Base-by-base conservation (phyloP, 148 eudicot species). In the Pharnaceum exiguum region DNA sequence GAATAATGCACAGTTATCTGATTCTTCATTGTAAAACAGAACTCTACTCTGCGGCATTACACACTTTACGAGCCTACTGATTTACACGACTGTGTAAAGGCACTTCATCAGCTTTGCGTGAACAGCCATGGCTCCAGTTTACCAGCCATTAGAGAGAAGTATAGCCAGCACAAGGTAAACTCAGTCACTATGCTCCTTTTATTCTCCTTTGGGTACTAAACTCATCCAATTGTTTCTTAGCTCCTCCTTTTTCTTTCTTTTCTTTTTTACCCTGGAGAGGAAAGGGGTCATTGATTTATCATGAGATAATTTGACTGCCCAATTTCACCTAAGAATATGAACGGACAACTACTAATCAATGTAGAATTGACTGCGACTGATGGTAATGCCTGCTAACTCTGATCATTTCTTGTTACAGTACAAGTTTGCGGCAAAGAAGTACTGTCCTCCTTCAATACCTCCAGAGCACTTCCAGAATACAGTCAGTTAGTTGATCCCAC, bases 61-160 rank as follows among this genome's bases (percentile, higher is more conserved):
- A 91, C 98, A 3, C 88, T 69, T 1, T 91, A 91, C 63, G 75
- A 87, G 67, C 78, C 98, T 26, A 72, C 78, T 39, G 88, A 91
- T 66, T 66, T 91, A 37, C 65, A 62, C 0, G 88, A 85, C 32
- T 88, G 95, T 26, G 88, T 88, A 13, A 62, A 64, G 62, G 90
- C 94, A 23, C 72, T 91, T 51, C 95, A 88, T 69, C 61, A 70
- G 55, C 88, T 85, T 16, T 83, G 81, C 77, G 70, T 83, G 61
- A 76, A 73, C 60, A 72, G 75, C 66, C 51, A 57, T 18, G 71
- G 43, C 59, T 85, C 95, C 32, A 79, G 83, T 62, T 71, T 91
- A 60, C 87, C 98, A 12, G 98, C 98, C 33, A 78, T 91, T 60
- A 79, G 88, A 46, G 96, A 88, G 64, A 91, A 91, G 66, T 91